Percentiles rank a stretch among this genome's conserved stretches.
phyloP scores from a whole-genome alignment of 2,329 filamentous ascomycete genomes.

The Claviceps africana region DNA sequence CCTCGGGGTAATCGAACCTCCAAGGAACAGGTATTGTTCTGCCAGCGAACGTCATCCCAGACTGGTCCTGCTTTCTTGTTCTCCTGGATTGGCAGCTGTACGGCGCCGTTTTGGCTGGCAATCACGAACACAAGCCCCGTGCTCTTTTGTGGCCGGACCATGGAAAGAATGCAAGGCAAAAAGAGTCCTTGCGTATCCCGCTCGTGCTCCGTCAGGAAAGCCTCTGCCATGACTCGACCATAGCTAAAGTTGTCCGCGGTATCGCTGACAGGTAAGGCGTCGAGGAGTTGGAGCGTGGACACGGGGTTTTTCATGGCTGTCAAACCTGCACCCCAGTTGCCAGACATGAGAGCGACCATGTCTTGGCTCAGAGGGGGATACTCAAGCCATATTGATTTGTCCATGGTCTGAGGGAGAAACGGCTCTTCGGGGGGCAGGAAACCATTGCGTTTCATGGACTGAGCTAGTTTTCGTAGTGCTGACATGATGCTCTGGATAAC shows the following conservation, averaged over 20 bases:
- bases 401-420: constrained; percentile 61
- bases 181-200: constrained; percentile 51
- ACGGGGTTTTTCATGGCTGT: constrained; percentile 32
- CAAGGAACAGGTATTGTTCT: constrained; percentile 49
- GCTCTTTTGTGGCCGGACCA: constrained; percentile 55
- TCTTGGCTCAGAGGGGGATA: constrained; percentile 64
- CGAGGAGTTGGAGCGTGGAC: constrained; percentile 40
- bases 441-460: constrained; percentile 74
- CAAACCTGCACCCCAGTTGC: constrained; percentile 38
- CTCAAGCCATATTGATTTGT: constrained; percentile 68
- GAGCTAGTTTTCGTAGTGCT: constrained; percentile 57
- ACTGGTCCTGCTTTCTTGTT: constrained; percentile 54
- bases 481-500: constrained; percentile 44
- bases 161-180: constrained; percentile 62
- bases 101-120: constrained; percentile 63
- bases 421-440: constrained; percentile 58
- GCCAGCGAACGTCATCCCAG: constrained; percentile 77
- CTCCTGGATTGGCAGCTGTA: constrained; percentile 60
- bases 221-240: constrained; percentile 61
- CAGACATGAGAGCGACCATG: constrained; percentile 55
- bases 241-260: constrained; percentile 62
- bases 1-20: constrained; percentile 60
- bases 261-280: constrained; percentile 66
- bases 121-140: constrained; percentile 59
- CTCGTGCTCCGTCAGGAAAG: constrained; percentile 60